Conservation (phyloP, 83 land plant species). For the Isoetes engelmannii region DNA sequence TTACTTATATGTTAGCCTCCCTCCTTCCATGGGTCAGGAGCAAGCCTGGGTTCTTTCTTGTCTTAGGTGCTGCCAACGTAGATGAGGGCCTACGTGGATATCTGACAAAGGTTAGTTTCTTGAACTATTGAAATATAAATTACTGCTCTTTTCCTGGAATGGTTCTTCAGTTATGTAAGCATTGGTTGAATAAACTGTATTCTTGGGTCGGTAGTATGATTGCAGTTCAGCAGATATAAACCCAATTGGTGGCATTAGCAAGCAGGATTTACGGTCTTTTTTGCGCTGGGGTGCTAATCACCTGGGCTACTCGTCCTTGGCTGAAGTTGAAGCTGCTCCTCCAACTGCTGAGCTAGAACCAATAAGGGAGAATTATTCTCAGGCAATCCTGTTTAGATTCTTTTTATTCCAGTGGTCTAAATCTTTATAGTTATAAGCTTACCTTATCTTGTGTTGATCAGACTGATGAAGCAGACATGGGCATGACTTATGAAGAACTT, state of each 20-base stretch:
- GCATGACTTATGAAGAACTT: slow-evolving; percentile 99
- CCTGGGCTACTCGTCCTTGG: slow-evolving; percentile 69
- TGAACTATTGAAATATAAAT: neutral
- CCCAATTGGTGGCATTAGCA: slow-evolving; percentile 98
- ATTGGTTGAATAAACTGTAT: neutral
- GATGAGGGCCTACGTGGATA: slow-evolving; percentile 99
- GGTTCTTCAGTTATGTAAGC: neutral
- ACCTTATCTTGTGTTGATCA: slow-evolving; percentile 18
- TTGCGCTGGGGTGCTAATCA: slow-evolving; percentile 85
- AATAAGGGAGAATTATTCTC: slow-evolving; percentile 68
- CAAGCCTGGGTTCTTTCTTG: slow-evolving; percentile 88
- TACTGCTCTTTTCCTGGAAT: neutral
- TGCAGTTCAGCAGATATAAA: slow-evolving; percentile 99
- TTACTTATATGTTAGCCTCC: slow-evolving; percentile 93
- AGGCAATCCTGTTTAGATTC: slow-evolving; percentile 36
- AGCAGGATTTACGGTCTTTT: slow-evolving; percentile 83
- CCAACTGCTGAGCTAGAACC: slow-evolving; percentile 99
- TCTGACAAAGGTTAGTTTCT: slow-evolving; percentile 71
- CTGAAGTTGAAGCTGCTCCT: slow-evolving; percentile 93
- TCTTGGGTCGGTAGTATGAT: slow-evolving; percentile 67
- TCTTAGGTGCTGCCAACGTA: slow-evolving; percentile 96
- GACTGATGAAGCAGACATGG: slow-evolving; percentile 99
- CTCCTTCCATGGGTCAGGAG: slow-evolving; percentile 93
- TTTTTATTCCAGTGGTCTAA: slow-evolving; percentile 11
- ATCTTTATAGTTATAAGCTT: neutral